Evolutionary conservation across 192 early-diverging fungal species (phyloP), one percentile per base, ranked within the genome.

Genomic region (Coemansia sp.): DNA sequence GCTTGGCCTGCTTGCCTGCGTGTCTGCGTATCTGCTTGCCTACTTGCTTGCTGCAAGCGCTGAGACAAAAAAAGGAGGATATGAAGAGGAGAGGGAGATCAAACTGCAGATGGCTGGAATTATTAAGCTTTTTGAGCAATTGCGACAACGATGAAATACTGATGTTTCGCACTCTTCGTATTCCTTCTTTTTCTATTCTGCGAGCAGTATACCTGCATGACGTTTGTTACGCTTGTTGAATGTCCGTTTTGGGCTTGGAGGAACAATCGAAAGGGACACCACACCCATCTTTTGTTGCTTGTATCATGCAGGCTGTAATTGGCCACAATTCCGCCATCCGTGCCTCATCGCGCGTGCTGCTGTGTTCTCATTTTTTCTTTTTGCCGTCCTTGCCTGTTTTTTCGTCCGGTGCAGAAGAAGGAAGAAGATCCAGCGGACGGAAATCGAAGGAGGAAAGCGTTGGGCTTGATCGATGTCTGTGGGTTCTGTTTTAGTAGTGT

Each of bases 281-380:
- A 48, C 12, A 48, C 12, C 47, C 13, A 0, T 38, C 21, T 54
- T 54, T 23, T 23, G 21, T 54, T 54, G 49, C 26, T 9, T 26
- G 19, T 9, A 10, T 26, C 15, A 59, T 59, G 57, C 57, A 59
- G 57, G 7, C 57, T 38, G 57, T 40, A 59, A 59, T 59, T 59
- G 57, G 57, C 57, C 57, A 59, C 57, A 32, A 54, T 54, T 54
- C 52, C 52, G 52, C 52, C 52, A 54, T 54, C 26, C 23, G 9
- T 54, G 21, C 8, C 52, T 15, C 23, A 19, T 54, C 52, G 52
- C 26, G 52, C 52, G 52, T 54, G 52, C 52, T 54, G 52, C 52
- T 54, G 52, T 54, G 52, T 23, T 23, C 4, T 54, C 21, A 21
- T 21, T 21, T 21, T 21, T 54, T 54, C 19, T 8, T 45, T 9